These are phyloP conservation scores for Quercus phellos DNA, from an alignment of 331 rosid genomes.

Conservation along the genomic window DNA sequence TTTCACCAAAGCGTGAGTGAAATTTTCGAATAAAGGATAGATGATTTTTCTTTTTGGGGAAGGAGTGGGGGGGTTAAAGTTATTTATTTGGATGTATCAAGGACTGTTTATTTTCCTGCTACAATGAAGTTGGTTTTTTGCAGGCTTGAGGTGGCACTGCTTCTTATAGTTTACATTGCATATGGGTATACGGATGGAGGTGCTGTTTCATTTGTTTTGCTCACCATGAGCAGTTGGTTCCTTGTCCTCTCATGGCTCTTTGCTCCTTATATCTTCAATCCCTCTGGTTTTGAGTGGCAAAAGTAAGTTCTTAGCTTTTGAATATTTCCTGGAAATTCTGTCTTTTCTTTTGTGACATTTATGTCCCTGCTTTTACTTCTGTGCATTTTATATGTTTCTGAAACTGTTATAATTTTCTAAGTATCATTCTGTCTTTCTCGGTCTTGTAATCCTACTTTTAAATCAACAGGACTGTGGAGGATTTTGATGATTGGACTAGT, in stretches of 20 bases:
- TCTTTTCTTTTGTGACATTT: neutral
- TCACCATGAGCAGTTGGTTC: constrained; percentile 98
- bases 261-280: constrained; percentile 95
- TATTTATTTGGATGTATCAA: neutral
- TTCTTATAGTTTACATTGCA: constrained; percentile 74
- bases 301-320: constrained; percentile 53
- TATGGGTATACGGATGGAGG: constrained; percentile 81
- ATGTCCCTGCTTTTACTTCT: neutral
- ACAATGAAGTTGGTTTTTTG: constrained; percentile 13
- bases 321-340: neutral
- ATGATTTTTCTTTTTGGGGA: constrained; percentile 3
- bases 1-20: constrained; percentile 92
- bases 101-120: neutral
- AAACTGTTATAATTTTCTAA: constrained; percentile 7
- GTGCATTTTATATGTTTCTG: neutral
- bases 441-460: constrained; percentile 5
- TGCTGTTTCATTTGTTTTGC: constrained; percentile 72
- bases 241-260: constrained; percentile 97
- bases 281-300: constrained; percentile 99
- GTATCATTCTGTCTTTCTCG: constrained; percentile 2
- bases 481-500: constrained; percentile 96
- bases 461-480: constrained; percentile 86
- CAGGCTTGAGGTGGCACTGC: constrained; percentile 94
- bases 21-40: constrained; percentile 9
- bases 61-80: neutral